Percentiles rank a stretch among this genome's conserved stretches.
Conservation (phyloP, 2,329 filamentous ascomycete species). For the Rutstroemia sp. region DNA sequence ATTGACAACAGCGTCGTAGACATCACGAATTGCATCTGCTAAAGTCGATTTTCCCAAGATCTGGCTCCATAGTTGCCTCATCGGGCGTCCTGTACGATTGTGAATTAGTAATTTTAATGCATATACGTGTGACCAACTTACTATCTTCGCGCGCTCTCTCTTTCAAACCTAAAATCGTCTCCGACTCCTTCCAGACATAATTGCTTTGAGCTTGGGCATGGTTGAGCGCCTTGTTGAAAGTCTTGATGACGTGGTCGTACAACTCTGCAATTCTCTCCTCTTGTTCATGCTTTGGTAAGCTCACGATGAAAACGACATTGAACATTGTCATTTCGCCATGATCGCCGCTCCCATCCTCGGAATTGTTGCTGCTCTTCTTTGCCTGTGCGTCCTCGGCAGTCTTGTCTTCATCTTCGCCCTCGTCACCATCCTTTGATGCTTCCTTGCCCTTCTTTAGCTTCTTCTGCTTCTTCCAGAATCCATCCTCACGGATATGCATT, state of each 20-base stretch:
- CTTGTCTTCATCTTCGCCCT: constrained; percentile 5
- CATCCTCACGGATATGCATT: constrained; percentile 72
- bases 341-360: constrained; percentile 21
- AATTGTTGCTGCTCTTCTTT: constrained; percentile 23
- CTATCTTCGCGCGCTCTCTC: constrained; percentile 69
- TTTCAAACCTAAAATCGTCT: constrained; percentile 72
- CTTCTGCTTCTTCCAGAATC: constrained; percentile 61
- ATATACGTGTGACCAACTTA: constrained; percentile 21
- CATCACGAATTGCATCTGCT: constrained; percentile 72
- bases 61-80: constrained; percentile 61
- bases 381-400: constrained; percentile 5
- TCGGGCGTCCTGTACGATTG: constrained; percentile 32
- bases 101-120: constrained; percentile 8
- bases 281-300: constrained; percentile 70
- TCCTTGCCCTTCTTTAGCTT: constrained; percentile 31
- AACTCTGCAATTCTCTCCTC: constrained; percentile 69
- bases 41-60: constrained; percentile 68
- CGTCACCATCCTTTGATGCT: constrained; percentile 12
- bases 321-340: constrained; percentile 77
- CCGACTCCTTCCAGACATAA: constrained; percentile 88
- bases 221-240: constrained; percentile 85
- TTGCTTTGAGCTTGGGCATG: constrained; percentile 85
- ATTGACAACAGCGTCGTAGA: constrained; percentile 73
- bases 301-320: constrained; percentile 88
- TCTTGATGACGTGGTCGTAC: constrained; percentile 84